These are phyloP conservation scores for Eudorina sp. DNA, from an alignment of 139 green algal genomes.

Conservation along the genomic window DNA sequence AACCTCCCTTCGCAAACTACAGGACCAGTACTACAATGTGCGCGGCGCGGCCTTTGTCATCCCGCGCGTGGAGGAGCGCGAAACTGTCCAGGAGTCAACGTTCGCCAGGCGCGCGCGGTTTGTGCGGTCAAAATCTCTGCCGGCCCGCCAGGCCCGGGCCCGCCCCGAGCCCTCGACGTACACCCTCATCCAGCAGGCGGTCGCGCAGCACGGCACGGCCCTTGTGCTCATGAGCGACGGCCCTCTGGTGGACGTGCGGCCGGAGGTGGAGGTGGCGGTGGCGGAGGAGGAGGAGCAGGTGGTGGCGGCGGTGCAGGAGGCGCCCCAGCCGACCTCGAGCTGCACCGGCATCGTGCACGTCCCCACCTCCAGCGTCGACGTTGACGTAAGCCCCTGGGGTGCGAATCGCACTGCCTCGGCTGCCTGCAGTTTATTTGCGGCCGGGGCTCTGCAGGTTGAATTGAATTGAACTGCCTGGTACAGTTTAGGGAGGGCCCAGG, in stretches of 20 bases:
- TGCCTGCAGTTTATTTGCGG: too few relatives aligned
- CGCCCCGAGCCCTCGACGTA: background rate
- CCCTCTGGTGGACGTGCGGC: constrained; percentile 17
- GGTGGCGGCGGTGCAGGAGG: too few relatives aligned
- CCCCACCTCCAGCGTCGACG: background rate
- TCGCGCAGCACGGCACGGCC: background rate
- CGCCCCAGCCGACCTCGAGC: background rate
- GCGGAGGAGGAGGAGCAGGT: background rate
- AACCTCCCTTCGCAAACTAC: background rate
- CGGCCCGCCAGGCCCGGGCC: background rate
- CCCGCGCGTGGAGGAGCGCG: constrained; percentile 29
- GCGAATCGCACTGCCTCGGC: too few relatives aligned
- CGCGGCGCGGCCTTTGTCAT: constrained; percentile 27
- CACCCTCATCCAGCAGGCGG: constrained; percentile 31
- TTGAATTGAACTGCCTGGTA: too few relatives aligned
- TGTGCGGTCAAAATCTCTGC: constrained; percentile 1
- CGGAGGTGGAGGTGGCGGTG: background rate
- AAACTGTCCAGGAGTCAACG: background rate
- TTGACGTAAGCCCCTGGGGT: background rate
- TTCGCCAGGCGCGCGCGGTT: constrained; percentile 3
- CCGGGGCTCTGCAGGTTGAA: too few relatives aligned
- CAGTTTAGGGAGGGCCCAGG: too few relatives aligned
- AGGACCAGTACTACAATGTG: constrained; percentile 46
- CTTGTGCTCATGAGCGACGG: constrained; percentile 25
- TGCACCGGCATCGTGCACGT: constrained; percentile 47